Base-by-base conservation (phyloP, 2,329 filamentous ascomycete species). In the Juglanconis sp. region DNA sequence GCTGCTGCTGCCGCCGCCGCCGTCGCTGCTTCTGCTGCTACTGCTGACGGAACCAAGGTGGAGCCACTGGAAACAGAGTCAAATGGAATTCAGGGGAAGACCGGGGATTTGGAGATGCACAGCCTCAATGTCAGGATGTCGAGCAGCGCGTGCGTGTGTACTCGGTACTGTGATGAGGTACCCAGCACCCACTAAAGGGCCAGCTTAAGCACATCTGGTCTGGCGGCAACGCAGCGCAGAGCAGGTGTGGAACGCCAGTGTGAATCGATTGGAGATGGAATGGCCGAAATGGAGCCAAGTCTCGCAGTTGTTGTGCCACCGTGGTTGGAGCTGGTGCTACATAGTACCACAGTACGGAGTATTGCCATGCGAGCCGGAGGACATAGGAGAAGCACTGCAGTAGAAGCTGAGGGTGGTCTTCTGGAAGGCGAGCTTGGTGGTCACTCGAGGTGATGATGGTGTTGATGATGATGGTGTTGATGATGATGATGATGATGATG, bases 21-120 rank as follows among this genome's bases (percentile, higher is more conserved):
- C 24, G 24, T 24, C 24, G 36, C 36, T 38, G 36, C 36, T 38
- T 2, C 24, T 38, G 38, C 38, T 42, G 36, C 36, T 38, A 24
- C 24, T 38, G 38, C 38, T 42, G 4, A 42, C 38, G 10, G 38
- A 42, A 42, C 24, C 24, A 11, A 4, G 38, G 11, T 10, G 53
- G 47, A 47, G 46, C 48, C 32, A 51, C 54, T 49, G 50, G 53
- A 60, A 57, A 57, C 57, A 60, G 49, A 61, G 52, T 36, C 47
- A 31, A 44, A 35, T 47, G 57, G 57, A 30, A 42, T 46, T 57
- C 38, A 48, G 57, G 53, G 57, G 61, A 52, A 17, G 31, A 42
- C 51, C 42, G 53, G 61, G 54, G 58, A 47, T 57, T 60, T 30
- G 48, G 59, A 49, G 55, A 35, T 57, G 53, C 61, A 63, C 61